Evolutionary conservation across 208 protist species (phyloP).

Genomic region (Acanthamoeba sp.): DNA sequence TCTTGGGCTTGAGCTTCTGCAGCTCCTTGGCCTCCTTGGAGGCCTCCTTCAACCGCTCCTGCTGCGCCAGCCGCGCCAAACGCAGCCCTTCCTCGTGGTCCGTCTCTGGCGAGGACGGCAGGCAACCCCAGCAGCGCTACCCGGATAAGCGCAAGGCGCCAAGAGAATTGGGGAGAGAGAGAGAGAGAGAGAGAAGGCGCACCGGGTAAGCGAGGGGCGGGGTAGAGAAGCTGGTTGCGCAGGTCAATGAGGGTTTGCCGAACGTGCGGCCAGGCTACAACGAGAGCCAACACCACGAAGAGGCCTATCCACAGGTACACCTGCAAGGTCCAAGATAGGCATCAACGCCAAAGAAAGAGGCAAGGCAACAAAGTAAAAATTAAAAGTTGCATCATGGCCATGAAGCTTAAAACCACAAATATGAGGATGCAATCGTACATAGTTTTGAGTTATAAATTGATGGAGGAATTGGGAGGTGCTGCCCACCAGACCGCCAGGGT

Average conservation of each 20-base stretch:
- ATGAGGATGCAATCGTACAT: background rate
- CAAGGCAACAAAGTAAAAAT: no score
- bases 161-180: no score
- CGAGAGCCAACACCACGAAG: background rate
- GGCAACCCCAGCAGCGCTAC: no score
- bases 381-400: no score
- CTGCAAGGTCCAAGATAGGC: background rate
- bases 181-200: background rate
- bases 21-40: constrained; percentile 10
- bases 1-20: constrained; percentile 17
- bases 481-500: background rate
- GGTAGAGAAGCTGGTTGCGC: background rate
- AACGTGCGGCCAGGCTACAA: background rate
- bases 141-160: no score
- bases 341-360: no score
- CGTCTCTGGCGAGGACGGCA: no score
- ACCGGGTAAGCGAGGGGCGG: background rate
- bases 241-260: background rate
- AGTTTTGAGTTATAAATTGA: background rate
- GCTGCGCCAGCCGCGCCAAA: constrained; percentile 12
- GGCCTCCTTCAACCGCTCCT: constrained; percentile 27
- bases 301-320: background rate
- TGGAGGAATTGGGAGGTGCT: background rate
- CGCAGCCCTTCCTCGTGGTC: background rate
- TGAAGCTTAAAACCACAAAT: no score